Conservation (phyloP, 805 yeast species). For the Komagataella pseudopastoris region DNA sequence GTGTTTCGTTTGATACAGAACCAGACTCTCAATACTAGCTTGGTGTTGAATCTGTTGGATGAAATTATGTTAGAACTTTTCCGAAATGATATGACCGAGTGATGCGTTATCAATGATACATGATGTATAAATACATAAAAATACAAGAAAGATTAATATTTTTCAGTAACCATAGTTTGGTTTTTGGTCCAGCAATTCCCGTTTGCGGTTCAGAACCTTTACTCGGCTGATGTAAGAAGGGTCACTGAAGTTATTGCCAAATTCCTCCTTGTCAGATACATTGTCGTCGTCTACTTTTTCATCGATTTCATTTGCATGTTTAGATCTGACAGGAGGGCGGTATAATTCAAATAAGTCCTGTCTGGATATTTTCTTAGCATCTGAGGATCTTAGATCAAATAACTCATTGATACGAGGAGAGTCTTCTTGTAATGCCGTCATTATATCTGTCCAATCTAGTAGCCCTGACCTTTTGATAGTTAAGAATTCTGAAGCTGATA, state of each 20-base stretch:
- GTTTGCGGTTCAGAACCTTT: background rate
- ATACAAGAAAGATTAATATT: background rate
- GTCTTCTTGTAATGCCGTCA: background rate
- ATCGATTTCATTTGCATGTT: no score
- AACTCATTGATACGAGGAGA: conserved; percentile 1
- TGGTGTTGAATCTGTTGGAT: conserved; percentile 48
- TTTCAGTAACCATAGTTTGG: background rate
- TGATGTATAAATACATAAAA: background rate
- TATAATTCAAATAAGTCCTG: background rate
- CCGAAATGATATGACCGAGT: conserved; percentile 10
- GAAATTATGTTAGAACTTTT: conserved; percentile 34
- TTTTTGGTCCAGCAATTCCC: background rate
- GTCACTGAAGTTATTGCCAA: background rate
- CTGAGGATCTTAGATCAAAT: background rate
- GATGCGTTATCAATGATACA: background rate
- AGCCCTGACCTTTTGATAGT: background rate
- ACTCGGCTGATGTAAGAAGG: background rate
- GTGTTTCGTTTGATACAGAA: conserved; percentile 64
- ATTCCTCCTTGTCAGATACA: background rate
- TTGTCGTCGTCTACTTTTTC: background rate
- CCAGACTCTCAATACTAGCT: conserved; percentile 50
- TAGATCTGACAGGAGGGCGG: background rate
- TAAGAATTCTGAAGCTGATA: background rate
- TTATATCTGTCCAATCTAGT: background rate
- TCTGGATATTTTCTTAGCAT: background rate